A percentile compares a stretch with the other conserved stretches of the same genome.
These are phyloP conservation scores for Coffea eugenioides DNA, from an alignment of 257 asterid species.

Conservation along the genomic window DNA sequence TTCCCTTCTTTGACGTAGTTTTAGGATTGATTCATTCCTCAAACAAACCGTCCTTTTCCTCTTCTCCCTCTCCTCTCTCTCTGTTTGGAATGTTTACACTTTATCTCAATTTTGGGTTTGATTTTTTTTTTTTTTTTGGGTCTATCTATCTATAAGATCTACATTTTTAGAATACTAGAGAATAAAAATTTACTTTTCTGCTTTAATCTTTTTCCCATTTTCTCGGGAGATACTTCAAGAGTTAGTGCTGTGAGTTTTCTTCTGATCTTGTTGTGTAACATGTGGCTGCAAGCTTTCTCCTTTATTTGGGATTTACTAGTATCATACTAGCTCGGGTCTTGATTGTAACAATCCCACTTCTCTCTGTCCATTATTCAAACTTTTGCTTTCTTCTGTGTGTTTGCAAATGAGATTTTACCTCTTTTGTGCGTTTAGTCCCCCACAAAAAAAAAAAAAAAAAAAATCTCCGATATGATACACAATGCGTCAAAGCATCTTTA, in stretches of 20 bases:
- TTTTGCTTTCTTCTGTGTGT: background rate
- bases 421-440: slow-evolving; percentile 1
- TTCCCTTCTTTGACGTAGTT: slow-evolving; percentile 16
- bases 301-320: background rate
- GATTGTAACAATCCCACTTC: background rate
- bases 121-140: background rate
- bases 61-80: background rate
- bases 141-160: background rate
- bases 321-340: background rate
- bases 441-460: background rate
- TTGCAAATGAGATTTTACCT: background rate
- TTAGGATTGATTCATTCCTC: background rate
- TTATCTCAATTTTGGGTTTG: background rate
- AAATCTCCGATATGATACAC: background rate
- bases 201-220: background rate
- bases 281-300: slow-evolving; percentile 8
- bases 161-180: background rate
- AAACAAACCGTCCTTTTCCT: slow-evolving; percentile 4
- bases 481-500: background rate
- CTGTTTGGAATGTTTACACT: background rate
- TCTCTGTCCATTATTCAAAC: background rate
- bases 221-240: background rate
- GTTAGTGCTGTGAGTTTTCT: background rate
- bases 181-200: background rate
- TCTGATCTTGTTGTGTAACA: background rate